Evolutionary conservation across 805 yeast species (phyloP).

Genomic region (Metschnikowia cubensis): DNA sequence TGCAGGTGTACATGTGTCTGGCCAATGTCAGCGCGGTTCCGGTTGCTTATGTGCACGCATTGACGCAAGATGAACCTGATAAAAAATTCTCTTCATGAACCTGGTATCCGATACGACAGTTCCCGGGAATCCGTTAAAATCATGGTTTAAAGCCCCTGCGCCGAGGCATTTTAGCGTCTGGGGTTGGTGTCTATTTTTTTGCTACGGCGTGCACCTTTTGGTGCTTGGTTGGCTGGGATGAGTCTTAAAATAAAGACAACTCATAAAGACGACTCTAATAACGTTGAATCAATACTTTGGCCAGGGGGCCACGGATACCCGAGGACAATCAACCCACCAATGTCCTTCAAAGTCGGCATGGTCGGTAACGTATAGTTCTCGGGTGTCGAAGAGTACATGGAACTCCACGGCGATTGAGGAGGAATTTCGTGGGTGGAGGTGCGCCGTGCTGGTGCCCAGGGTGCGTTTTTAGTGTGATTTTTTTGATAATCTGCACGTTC

Average conservation of each 20-base stretch:
- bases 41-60: neutral
- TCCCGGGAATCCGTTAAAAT: neutral
- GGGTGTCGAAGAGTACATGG: neutral
- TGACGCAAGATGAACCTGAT: conserved; percentile 3
- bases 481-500: conserved; percentile 4
- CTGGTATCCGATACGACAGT: neutral
- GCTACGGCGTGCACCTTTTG: too few relatives aligned
- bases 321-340: too few relatives aligned
- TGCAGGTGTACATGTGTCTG: neutral
- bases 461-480: conserved; percentile 3
- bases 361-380: too few relatives aligned
- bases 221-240: too few relatives aligned
- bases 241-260: too few relatives aligned
- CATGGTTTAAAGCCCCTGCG: too few relatives aligned
- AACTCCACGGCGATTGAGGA: neutral
- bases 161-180: too few relatives aligned
- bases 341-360: too few relatives aligned
- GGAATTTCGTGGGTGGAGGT: neutral
- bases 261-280: too few relatives aligned
- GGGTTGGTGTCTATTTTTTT: too few relatives aligned
- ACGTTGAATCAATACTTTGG: too few relatives aligned
- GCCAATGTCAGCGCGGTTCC: neutral
- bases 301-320: too few relatives aligned
- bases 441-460: neutral
- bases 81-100: neutral